Evolutionary conservation across 208 protist genomes (phyloP).

Genomic region (Trichomonas tenax): DNA sequence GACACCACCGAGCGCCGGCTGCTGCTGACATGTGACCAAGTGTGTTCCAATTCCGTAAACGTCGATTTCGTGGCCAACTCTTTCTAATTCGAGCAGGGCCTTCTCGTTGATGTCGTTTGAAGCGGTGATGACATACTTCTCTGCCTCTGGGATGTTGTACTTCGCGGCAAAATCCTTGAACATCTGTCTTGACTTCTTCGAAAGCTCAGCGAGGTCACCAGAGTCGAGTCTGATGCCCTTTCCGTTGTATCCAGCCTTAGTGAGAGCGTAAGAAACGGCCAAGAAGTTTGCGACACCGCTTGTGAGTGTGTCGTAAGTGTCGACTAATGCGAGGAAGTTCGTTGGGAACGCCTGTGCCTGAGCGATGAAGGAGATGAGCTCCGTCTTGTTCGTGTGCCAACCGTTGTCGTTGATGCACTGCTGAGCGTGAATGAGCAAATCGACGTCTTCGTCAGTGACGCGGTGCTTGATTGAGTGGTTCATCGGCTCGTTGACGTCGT

Average conservation of each 20-base stretch:
- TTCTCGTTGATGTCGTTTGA: conserved; percentile 61
- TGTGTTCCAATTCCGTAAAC: conserved; percentile 69
- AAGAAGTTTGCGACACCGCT: conserved; percentile 58
- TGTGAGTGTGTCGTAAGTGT: conserved; percentile 66
- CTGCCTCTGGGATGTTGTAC: conserved; percentile 34
- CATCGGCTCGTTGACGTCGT: conserved; percentile 27
- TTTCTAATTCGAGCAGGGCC: conserved; percentile 44
- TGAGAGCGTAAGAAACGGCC: conserved; percentile 46
- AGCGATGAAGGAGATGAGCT: conserved; percentile 58
- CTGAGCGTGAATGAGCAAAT: conserved; percentile 29
- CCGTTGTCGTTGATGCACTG: conserved; percentile 22
- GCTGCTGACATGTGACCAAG: conserved; percentile 59
- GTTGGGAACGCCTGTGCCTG: conserved; percentile 57
- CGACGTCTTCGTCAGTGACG: conserved; percentile 34
- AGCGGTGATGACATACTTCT: conserved; percentile 48
- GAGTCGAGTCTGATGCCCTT: conserved; percentile 53
- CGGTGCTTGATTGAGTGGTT: neutral
- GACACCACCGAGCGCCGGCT: conserved; percentile 60
- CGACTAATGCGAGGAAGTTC: conserved; percentile 61
- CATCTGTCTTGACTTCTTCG: conserved; percentile 37
- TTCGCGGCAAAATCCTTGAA: conserved; percentile 19
- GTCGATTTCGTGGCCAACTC: conserved; percentile 25
- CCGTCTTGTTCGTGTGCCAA: conserved; percentile 39
- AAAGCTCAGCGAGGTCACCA: conserved; percentile 61
- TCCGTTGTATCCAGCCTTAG: conserved; percentile 39